phyloP scores from a whole-genome alignment of 2,329 filamentous ascomycete genomes.

The Hymenoscyphus scutula region DNA sequence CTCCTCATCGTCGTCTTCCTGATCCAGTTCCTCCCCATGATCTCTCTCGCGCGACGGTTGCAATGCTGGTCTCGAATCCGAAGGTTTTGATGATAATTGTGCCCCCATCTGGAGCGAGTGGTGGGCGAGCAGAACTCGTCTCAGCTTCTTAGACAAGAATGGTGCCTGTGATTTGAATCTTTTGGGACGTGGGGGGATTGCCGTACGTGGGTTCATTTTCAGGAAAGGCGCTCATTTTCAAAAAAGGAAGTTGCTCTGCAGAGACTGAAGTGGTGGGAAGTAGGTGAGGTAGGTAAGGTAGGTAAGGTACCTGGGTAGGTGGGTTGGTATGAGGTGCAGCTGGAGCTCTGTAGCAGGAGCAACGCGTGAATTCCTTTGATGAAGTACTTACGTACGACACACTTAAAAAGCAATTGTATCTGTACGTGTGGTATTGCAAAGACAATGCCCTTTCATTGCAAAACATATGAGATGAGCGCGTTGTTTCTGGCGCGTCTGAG shows the following conservation, averaged over 20 bases:
- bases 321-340: no score
- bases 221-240: slow-evolving; percentile 14
- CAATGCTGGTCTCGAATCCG: neutral
- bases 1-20: no score
- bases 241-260: neutral
- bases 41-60: neutral
- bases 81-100: neutral
- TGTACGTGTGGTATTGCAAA: neutral
- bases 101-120: neutral
- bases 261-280: neutral
- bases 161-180: neutral
- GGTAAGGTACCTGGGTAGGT: no score
- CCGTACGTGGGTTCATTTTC: neutral
- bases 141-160: neutral
- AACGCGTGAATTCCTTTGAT: neutral
- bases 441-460: neutral
- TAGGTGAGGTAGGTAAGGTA: no score
- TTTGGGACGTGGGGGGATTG: neutral
- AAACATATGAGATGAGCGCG: neutral
- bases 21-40: neutral
- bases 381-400: no score
- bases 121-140: neutral
- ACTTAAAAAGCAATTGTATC: neutral
- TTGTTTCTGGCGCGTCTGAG: neutral
- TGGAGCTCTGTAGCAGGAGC: neutral